phyloP scores from a whole-genome alignment of 148 eudicot genomes.

The Limonium bicolor region DNA sequence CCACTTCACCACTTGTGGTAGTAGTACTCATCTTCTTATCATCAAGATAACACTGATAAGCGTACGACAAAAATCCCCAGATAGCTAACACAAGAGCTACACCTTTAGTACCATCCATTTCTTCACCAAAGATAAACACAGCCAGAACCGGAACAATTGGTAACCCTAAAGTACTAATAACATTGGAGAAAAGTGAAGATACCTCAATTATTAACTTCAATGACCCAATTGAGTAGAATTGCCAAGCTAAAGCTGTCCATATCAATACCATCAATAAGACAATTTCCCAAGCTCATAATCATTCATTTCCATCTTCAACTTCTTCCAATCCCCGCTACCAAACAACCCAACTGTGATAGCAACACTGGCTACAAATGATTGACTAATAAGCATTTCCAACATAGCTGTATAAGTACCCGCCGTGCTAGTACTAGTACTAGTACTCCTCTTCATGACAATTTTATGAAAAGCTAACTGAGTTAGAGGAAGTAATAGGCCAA shows the following conservation, averaged over 20 bases:
- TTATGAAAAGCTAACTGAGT: constrained; percentile 24
- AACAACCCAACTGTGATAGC: constrained; percentile 28
- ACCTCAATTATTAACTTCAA: constrained; percentile 30
- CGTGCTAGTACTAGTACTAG: too few species aligned
- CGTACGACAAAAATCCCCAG: constrained; percentile 41
- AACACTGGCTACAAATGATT: constrained; percentile 16
- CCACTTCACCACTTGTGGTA: too few species aligned
- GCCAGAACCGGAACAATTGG: constrained; percentile 36
- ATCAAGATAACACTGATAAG: constrained; percentile 37
- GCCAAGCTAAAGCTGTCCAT: constrained; percentile 35
- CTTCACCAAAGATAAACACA: constrained; percentile 31
- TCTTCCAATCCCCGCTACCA: constrained; percentile 32
- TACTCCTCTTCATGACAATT: constrained; percentile 10
- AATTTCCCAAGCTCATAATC: constrained; percentile 15
- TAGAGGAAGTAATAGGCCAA: constrained; percentile 20
- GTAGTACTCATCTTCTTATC: too few species aligned
- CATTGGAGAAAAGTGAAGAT: constrained; percentile 33
- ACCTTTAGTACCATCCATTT: constrained; percentile 33
- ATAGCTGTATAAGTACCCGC: constrained; percentile 14
- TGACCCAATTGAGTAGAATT: constrained; percentile 18
- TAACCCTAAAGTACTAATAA: constrained; percentile 29
- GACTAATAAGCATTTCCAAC: constrained; percentile 20
- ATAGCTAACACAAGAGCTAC: constrained; percentile 24
- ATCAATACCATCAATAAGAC: constrained; percentile 29
- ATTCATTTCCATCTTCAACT: constrained; percentile 17